Evolutionary conservation across 495 filamentous ascomycete genomes (phyloP).

Genomic region (Staphylotrichum tortipilum): DNA sequence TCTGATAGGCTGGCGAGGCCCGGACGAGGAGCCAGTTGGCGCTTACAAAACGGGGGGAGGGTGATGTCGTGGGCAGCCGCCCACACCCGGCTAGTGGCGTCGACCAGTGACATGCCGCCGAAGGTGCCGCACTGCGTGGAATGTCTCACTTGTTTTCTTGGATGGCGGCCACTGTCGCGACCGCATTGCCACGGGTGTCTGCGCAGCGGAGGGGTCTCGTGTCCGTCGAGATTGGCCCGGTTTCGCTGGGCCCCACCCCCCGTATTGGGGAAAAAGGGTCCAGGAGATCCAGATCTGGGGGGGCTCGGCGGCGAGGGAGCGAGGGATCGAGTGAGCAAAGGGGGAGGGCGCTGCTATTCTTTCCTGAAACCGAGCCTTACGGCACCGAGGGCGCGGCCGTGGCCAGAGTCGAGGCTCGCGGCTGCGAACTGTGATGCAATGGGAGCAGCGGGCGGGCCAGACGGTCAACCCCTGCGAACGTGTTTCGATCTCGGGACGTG

Average conservation of each 20-base stretch:
- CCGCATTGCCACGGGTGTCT: conserved; percentile 35
- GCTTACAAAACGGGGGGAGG: conserved; percentile 39
- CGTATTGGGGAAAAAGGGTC: conserved; percentile 5
- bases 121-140: conserved; percentile 35
- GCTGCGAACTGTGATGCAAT: not conserved
- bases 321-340: too few species aligned
- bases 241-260: conserved; percentile 1
- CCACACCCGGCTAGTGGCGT: conserved; percentile 24
- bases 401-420: not conserved
- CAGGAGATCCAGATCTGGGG: not conserved
- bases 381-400: conserved; percentile 3
- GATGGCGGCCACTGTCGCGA: conserved; percentile 12
- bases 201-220: conserved; percentile 36
- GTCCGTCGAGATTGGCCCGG: conserved; percentile 33
- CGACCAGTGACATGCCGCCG: conserved; percentile 37
- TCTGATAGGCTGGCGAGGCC: conserved; percentile 39
- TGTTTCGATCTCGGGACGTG: conserved; percentile 6
- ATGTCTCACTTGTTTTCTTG: conserved; percentile 44
- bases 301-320: too few species aligned
- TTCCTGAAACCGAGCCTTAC: conserved; percentile 11
- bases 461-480: not conserved
- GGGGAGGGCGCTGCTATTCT: conserved; percentile 8
- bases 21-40: conserved; percentile 40
- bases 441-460: not conserved
- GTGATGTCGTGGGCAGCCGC: conserved; percentile 39